Base-by-base conservation (phyloP, 106 monocot species). In the Ottelia alismoides region DNA sequence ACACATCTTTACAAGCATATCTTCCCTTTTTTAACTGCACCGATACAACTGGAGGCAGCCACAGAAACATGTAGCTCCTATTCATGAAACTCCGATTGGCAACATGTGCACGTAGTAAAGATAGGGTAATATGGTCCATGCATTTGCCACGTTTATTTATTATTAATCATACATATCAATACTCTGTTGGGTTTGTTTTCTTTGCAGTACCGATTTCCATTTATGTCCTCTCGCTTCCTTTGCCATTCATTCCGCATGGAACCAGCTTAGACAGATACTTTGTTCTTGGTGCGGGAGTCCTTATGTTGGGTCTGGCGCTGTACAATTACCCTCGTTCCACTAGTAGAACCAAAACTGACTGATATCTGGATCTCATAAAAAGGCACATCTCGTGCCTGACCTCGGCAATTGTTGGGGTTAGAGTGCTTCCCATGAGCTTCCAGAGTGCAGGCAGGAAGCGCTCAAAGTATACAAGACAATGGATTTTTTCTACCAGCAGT, bases 151-250 rank as follows among this genome's bases (percentile, higher is more conserved):
- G 16, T 7, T 16, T 43, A 43, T 43, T 7, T 7, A 43, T 43
- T 43, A 7, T 16, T 16, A 43, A 7, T 43, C 16, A 7, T 16
- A 6, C 40, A 6, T 14, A 53, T 25, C 29, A 30, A 55, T 27
- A 18, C n/a, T n/a, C 9, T 21, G 5, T 57, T 30, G 5, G 2
- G 30, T 28, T 31, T n/a, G 27, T 14, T n/a, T 46, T 76, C 1
- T 53, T 68, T 62, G 66, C 82, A 98, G 98, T 98, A 47, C 90
- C 98, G 0, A 47, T 86, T 30, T 82, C 90, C 20, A 98, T 98
- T 24, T 98, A 72, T 56, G 49, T 86, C 35, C 76, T 98, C 21
- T 75, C 90, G 9, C 79, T 90, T 40, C 82, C 85, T 30, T 63
- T 98, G 53, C 90, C 98, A 61, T 86, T 82, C 30, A 60, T 78